These are phyloP conservation scores for Comarum palustre DNA, from an alignment of 306 rosid species.

Conservation along the genomic window DNA sequence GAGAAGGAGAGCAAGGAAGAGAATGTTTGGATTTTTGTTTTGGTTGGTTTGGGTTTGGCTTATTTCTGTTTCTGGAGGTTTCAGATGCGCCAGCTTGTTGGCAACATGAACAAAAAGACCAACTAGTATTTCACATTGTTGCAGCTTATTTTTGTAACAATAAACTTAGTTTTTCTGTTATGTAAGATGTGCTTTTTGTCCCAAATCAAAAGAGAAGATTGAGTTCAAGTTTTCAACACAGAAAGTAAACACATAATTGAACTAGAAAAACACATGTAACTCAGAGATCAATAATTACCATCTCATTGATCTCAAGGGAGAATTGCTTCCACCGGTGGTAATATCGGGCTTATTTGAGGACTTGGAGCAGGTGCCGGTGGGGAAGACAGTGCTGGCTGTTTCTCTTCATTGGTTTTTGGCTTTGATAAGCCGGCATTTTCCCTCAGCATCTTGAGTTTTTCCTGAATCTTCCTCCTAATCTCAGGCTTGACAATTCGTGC, in stretches of 20 bases:
- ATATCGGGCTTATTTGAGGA: background rate
- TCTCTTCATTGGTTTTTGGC: slow-evolving; percentile 12
- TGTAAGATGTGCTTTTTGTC: background rate
- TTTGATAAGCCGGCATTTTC: slow-evolving; percentile 31
- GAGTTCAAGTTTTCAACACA: background rate
- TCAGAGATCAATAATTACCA: background rate
- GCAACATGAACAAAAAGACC: slow-evolving; percentile 56
- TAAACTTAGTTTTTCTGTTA: background rate
- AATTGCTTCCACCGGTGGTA: slow-evolving; percentile 16
- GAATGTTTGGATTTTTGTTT: slow-evolving; percentile 52
- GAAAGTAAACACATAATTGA: background rate
- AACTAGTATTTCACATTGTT: slow-evolving; percentile 17
- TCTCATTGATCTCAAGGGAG: slow-evolving; percentile 20
- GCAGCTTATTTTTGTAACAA: background rate
- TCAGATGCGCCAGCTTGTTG: slow-evolving; percentile 57
- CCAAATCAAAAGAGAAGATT: background rate
- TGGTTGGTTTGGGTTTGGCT: slow-evolving; percentile 65
- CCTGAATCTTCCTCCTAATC: slow-evolving; percentile 27
- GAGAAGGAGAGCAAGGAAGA: slow-evolving; percentile 46
- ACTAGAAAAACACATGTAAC: background rate
- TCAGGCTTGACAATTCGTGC: slow-evolving; percentile 30
- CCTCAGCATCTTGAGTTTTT: slow-evolving; percentile 29
- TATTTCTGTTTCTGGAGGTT: slow-evolving; percentile 78
- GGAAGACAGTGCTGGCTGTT: background rate
- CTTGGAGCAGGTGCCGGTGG: slow-evolving; percentile 1